These are phyloP conservation scores for Chlorella sp. DNA, from an alignment of 139 green algal genomes.

Conservation along the genomic window DNA sequence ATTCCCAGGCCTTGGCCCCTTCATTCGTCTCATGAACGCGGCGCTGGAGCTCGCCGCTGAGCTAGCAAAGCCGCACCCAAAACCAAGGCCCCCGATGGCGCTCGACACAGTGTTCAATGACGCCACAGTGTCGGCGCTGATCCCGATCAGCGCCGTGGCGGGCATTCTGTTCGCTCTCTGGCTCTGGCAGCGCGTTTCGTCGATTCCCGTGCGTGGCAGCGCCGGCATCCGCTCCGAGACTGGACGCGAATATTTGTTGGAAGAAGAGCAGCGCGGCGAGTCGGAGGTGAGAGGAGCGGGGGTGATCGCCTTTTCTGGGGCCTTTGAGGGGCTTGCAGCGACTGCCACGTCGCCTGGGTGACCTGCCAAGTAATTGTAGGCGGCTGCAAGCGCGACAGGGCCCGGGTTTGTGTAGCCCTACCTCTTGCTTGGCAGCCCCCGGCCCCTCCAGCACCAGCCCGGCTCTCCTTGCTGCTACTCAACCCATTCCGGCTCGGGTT, in stretches of 20 bases:
- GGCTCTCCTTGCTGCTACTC: too few relatives aligned
- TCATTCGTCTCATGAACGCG: too few relatives aligned
- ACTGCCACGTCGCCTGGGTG: background rate
- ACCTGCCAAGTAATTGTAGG: too few relatives aligned
- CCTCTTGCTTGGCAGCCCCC: too few relatives aligned
- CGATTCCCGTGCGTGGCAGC: slow-evolving; percentile 56
- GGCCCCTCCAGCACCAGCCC: too few relatives aligned
- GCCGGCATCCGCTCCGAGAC: slow-evolving; percentile 55
- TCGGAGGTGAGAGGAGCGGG: slow-evolving; percentile 47
- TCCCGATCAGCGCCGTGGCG: background rate
- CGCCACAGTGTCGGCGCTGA: background rate
- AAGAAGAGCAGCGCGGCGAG: slow-evolving; percentile 76
- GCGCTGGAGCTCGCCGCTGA: background rate
- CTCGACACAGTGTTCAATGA: background rate
- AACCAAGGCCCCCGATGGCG: too few relatives aligned
- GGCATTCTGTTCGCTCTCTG: slow-evolving; percentile 73
- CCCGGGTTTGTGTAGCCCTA: too few relatives aligned
- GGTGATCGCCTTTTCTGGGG: background rate
- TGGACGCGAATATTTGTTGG: slow-evolving; percentile 84
- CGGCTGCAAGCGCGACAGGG: too few relatives aligned
- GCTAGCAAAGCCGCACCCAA: too few relatives aligned
- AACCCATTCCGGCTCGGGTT: too few relatives aligned
- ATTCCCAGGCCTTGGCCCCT: too few relatives aligned
- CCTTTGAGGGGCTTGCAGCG: background rate
- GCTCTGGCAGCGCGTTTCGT: slow-evolving; percentile 72